Evolutionary conservation across 495 filamentous ascomycete species (phyloP), one percentile per base, ranked within the genome.

Genomic region (Daldinia caldariorum): DNA sequence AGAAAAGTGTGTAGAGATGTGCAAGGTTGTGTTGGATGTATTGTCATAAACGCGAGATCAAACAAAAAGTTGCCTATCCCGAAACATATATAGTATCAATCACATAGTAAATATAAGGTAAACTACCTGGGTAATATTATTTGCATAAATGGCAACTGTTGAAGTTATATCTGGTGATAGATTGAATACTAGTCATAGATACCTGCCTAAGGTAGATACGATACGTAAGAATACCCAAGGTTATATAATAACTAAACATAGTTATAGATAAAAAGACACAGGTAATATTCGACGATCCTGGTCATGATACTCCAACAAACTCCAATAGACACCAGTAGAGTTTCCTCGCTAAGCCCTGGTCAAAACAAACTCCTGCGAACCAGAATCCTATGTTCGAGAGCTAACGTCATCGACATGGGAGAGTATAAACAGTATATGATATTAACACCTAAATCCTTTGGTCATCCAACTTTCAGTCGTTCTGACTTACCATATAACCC

Each of bases 1-100:
- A 74, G 93, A 96, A 83, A 93, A 93, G 76, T 91, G 94, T 10
- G 75, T 95, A 56, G 89, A 89, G 9, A 86, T 90, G 61, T 95
- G 94, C 89, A 82, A 88, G 59, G 82, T 81, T 31, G 81, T 95
- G 14, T 85, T 93, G 72, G 76, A 83, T 61, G 88, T 86, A 32
- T 63, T 77, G 56, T 72, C 58, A 20, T 68, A 72, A 57, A 54
- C 18, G 41, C 47, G 57, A 55, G 45, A 53, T 31, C 34, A 16
- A 14, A 29, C 38, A 4, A 3, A 5, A 16, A 20, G 20, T 5
- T 20, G 43, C 22, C 16, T n/a, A 5, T 53, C 13, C 10, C 12
- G 13, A 32, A 22, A 32, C 12, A 14, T 6, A 32, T 12, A 13
- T 20, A n/a, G 26, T 20, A 6, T 12, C 18, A 32, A 13, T 26